phyloP scores from a whole-genome alignment of 345 rosid genomes.

The Balakata baccata region DNA sequence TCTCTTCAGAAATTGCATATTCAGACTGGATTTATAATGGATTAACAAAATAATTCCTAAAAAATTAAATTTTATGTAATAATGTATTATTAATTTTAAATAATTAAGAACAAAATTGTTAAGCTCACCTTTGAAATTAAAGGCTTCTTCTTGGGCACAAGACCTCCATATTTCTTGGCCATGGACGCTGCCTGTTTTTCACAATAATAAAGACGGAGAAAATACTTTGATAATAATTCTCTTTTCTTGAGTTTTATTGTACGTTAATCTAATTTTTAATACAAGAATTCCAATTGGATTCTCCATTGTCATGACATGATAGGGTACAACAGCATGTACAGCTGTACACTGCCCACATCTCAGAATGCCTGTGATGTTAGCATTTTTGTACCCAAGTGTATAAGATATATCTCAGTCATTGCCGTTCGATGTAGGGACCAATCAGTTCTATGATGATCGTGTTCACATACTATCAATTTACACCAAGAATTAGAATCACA shows the following conservation, averaged over 20 bases:
- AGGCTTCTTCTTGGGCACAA: constrained; percentile 83
- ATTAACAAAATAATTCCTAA: no score
- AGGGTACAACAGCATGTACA: background rate
- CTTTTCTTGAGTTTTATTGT: no score
- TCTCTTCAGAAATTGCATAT: no score
- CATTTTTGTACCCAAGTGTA: background rate
- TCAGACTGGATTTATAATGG: no score
- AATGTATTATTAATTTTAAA: no score
- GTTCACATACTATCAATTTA: background rate
- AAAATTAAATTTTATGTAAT: no score
- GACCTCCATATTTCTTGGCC: constrained; percentile 63
- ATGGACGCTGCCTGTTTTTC: constrained; percentile 25
- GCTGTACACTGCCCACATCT: constrained; percentile 35
- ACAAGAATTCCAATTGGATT: constrained; percentile 4
- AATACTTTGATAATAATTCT: no score
- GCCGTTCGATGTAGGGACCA: constrained; percentile 34
- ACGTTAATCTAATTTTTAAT: no score
- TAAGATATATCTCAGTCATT: constrained; percentile 1
- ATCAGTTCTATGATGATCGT: background rate
- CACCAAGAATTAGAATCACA: background rate
- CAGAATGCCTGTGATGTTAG: constrained; percentile 16
- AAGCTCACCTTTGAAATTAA: constrained; percentile 59
- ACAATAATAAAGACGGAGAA: no score
- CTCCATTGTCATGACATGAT: background rate
- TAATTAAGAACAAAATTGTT: background rate